phyloP scores from a whole-genome alignment of 768 basidiomycete genomes.

The Mycena leptocephala region DNA sequence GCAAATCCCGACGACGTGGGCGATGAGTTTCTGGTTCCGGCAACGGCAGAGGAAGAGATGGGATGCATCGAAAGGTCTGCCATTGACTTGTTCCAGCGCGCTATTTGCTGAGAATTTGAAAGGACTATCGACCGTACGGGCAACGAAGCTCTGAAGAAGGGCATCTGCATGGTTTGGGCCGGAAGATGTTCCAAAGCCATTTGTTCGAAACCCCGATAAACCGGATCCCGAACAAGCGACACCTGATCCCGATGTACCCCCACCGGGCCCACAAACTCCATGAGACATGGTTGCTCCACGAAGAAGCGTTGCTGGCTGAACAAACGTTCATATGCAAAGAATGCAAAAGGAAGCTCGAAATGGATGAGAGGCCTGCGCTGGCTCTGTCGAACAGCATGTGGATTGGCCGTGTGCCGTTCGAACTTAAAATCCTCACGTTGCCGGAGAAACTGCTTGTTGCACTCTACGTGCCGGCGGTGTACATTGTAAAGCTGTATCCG shows the following conservation, averaged over 20 bases:
- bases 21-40: too few relatives aligned
- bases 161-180: constrained; percentile 9
- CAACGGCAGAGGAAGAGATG: too few relatives aligned
- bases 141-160: constrained; percentile 7
- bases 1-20: too few relatives aligned
- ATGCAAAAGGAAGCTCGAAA: background rate
- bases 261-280: background rate
- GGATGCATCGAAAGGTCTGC: too few relatives aligned
- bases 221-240: background rate
- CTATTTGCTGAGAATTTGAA: too few relatives aligned
- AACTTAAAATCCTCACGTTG: constrained; percentile 36
- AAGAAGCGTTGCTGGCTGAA: background rate
- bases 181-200: background rate
- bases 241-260: background rate
- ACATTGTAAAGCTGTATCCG: constrained; percentile 13
- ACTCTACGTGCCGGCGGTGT: constrained; percentile 34
- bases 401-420: constrained; percentile 40
- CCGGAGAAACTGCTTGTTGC: constrained; percentile 44
- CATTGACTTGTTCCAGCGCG: too few relatives aligned
- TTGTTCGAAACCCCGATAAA: background rate
- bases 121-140: constrained; percentile 9
- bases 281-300: background rate
- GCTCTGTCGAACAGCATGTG: constrained; percentile 45
- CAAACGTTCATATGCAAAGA: background rate
- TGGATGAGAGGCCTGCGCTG: background rate